Percentiles rank a stretch among this genome's conserved stretches.
Conservation (phyloP, 345 rosid genomes). For the Salix brachista region DNA sequence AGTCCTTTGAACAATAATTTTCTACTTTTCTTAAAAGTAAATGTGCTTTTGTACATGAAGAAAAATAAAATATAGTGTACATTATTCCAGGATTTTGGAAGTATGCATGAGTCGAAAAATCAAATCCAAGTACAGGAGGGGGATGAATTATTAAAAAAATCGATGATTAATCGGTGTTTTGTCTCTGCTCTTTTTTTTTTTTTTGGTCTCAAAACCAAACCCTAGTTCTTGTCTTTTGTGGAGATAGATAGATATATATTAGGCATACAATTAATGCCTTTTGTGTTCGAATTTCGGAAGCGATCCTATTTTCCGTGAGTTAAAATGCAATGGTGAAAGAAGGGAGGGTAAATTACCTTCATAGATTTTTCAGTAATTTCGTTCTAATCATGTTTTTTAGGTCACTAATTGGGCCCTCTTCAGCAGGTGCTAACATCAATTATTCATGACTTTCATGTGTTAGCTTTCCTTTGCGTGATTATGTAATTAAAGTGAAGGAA, state of each 20-base stretch:
- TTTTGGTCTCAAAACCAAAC: neutral
- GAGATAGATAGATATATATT: neutral
- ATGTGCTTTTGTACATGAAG: too few species aligned
- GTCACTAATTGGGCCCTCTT: neutral
- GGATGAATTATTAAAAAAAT: too few species aligned
- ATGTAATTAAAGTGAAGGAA: constrained; percentile 19
- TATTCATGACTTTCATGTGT: constrained; percentile 18
- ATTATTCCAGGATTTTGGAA: too few species aligned
- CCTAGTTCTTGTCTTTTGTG: neutral
- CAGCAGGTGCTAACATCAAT: neutral
- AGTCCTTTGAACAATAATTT: too few species aligned
- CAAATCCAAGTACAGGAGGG: too few species aligned
- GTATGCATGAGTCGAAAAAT: too few species aligned
- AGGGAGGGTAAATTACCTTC: neutral
- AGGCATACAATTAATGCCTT: neutral
- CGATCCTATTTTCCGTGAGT: neutral
- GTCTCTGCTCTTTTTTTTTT: neutral
- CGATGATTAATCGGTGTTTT: neutral
- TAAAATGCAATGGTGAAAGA: neutral
- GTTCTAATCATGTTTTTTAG: neutral
- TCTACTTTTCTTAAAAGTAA: too few species aligned
- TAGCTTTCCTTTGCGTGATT: neutral
- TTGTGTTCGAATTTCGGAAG: neutral
- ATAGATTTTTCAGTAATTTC: neutral
- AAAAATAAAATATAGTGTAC: too few species aligned